Evolutionary conservation across 192 early-diverging fungal species (phyloP), one percentile per base, ranked within the genome.

Genomic region (Gamsiella multidivaricata): DNA sequence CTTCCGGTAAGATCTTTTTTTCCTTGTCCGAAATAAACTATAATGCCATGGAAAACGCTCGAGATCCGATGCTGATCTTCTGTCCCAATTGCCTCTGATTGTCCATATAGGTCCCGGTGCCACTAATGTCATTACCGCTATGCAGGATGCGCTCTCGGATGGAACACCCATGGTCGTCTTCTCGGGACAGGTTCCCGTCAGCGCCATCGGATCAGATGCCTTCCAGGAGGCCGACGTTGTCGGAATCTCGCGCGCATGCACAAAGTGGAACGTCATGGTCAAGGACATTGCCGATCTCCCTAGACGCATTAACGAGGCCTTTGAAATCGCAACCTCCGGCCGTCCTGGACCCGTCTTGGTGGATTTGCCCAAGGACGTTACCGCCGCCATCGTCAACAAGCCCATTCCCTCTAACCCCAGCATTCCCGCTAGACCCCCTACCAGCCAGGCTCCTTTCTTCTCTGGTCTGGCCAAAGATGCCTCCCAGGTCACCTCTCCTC

Each of bases 241-340:
- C 28, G 96, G 96, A 51, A 99, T 99, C 75, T 93, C 93, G 66
- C 90, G 97, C 31, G 84, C 93, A 18, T 99, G 97, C 86, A 97
- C 97, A 80, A 99, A 98, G 81, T 99, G 97, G 97, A 99, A 99
- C 78, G 96, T 97, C 37, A 95, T 97, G 96, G 94, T 99, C 81
- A 94, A 94, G 72, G 94, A 97, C 74, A 88, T 99, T 73, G 86
- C 92, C 61, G 97, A 99, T 83, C 86, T 99, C 39, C 97, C 97
- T 43, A 87, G 96, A 26, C 92, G 97, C 74, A 97, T 99, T 85
- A 97, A 96, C 79, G 97, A 99, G 84, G 96, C 97, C 11, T 99
- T 99, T 68, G 91, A 96, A 68, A 98, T 99, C 66, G 97, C 96
- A 23, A 97, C 94, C 0, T 91, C 88, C 8, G 97, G 97, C 31